A percentile compares a stretch with the other conserved stretches of the same genome.
Evolutionary conservation across 495 filamentous ascomycete species (phyloP).

Genomic region (Friedmanniomyces simplex): DNA sequence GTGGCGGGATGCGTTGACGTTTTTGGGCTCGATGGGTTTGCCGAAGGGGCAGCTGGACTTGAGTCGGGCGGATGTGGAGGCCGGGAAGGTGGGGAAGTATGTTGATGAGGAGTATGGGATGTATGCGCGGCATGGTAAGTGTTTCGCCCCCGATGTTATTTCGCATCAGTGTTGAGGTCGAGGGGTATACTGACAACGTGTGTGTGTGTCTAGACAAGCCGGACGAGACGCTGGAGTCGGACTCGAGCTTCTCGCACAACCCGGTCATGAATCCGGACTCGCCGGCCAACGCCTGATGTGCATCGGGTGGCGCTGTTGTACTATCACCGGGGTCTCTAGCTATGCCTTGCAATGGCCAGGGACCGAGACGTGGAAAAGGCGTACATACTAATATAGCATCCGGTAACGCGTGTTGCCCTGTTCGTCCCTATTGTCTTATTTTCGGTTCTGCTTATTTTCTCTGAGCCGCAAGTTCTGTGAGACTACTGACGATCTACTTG

Average conservation of each 20-base stretch:
- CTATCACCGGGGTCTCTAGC: too few relatives aligned
- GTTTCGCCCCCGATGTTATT: neutral
- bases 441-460: too few relatives aligned
- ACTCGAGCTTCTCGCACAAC: constrained; percentile 36
- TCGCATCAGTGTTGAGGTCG: too few relatives aligned
- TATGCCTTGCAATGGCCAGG: too few relatives aligned
- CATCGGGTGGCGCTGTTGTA: too few relatives aligned
- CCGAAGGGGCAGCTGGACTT: constrained; percentile 61
- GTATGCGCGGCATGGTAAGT: constrained; percentile 65
- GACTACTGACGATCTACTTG: too few relatives aligned
- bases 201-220: constrained; percentile 40
- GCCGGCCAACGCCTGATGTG: constrained; percentile 37
- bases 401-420: too few relatives aligned
- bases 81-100: constrained; percentile 46
- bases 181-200: neutral
- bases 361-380: too few relatives aligned
- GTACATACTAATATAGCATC: too few relatives aligned
- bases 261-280: constrained; percentile 33
- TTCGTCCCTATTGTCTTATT: too few relatives aligned
- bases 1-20: constrained; percentile 72
- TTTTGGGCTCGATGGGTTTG: constrained; percentile 78
- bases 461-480: too few relatives aligned
- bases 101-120: constrained; percentile 55
- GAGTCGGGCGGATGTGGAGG: constrained; percentile 68
- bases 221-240: constrained; percentile 44